Percentiles rank a stretch among this genome's conserved stretches.
These are phyloP conservation scores for Paracoccidioides brasiliensis DNA, from an alignment of 2,329 filamentous ascomycete genomes.

Conservation along the genomic window DNA sequence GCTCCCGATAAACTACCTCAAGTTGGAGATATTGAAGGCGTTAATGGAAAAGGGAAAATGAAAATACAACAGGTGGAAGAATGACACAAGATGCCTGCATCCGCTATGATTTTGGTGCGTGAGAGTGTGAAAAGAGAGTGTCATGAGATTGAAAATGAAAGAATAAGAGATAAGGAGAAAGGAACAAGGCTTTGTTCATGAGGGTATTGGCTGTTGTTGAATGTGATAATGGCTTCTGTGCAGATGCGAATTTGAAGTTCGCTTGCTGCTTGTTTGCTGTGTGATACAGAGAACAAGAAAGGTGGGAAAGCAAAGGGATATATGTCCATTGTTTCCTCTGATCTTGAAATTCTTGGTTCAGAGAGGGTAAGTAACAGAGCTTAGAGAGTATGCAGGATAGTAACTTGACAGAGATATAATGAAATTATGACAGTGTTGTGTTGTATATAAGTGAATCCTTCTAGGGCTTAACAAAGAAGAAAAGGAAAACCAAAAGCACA, in stretches of 20 bases:
- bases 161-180: neutral
- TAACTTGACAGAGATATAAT: neutral
- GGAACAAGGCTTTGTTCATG: neutral
- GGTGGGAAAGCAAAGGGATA: neutral
- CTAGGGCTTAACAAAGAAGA: neutral
- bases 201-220: neutral
- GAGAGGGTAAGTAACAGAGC: neutral
- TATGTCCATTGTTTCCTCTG: neutral
- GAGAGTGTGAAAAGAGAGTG: neutral
- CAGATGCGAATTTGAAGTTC: neutral
- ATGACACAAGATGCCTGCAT: neutral
- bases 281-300: neutral
- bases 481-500: neutral
- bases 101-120: neutral
- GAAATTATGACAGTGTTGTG: neutral
- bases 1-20: too few species aligned
- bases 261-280: neutral
- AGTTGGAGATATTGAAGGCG: neutral
- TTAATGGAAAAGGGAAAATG: neutral
- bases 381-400: neutral
- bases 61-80: neutral
- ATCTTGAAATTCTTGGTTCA: neutral
- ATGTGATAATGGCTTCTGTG: neutral
- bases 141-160: too few species aligned
- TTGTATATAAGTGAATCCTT: neutral